A percentile compares a stretch with the other conserved stretches of the same genome.
These are phyloP conservation scores for Agaricus sinodeliciosus DNA, from an alignment of 768 basidiomycete species.

Conservation along the genomic window DNA sequence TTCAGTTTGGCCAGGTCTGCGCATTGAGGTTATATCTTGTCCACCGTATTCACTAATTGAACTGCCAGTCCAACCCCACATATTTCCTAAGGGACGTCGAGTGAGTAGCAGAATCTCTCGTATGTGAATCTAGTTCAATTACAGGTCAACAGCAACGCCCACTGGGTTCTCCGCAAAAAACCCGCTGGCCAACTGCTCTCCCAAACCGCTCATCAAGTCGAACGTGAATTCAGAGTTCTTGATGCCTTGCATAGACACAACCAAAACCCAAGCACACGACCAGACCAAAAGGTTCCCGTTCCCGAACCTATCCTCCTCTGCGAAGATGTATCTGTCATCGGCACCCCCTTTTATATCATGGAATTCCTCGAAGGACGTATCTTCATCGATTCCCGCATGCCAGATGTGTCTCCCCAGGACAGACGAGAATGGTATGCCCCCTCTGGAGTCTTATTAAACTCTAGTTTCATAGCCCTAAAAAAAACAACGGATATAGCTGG, in stretches of 20 bases:
- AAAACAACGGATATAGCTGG: conserved; percentile 47
- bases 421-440: conserved; percentile 62
- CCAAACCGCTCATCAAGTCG: conserved; percentile 90
- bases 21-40: neutral
- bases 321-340: conserved; percentile 68
- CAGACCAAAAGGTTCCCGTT: conserved; percentile 63
- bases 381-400: conserved; percentile 81
- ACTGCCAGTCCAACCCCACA: conserved; percentile 82
- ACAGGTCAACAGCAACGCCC: conserved; percentile 32
- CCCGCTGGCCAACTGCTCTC: conserved; percentile 85
- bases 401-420: conserved; percentile 54
- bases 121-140: neutral
- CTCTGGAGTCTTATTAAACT: neutral
- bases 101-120: conserved; percentile 30
- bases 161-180: conserved; percentile 89
- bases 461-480: neutral
- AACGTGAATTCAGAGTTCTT: conserved; percentile 85
- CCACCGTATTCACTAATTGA: conserved; percentile 2
- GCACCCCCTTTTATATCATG: conserved; percentile 95
- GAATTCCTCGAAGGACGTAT: conserved; percentile 92
- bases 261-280: conserved; percentile 39
- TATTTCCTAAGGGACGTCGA: conserved; percentile 82
- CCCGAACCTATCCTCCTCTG: conserved; percentile 83
- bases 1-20: conserved; percentile 79
- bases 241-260: conserved; percentile 75